Evolutionary conservation across 2,329 filamentous ascomycete species (phyloP).

Genomic region (Colletotrichum siamense): DNA sequence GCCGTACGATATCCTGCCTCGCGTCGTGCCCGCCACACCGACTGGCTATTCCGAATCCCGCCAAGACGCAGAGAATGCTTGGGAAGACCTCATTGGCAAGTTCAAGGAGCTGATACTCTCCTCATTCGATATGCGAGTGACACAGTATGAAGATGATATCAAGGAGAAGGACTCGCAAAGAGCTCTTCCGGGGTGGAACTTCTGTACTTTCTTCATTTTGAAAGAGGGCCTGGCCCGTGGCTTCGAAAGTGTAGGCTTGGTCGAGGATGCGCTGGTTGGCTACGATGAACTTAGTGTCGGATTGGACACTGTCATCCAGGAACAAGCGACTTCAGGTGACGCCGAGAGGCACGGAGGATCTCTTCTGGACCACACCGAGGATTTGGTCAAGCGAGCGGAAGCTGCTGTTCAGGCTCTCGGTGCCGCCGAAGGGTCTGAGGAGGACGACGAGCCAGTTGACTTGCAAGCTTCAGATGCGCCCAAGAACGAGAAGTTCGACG

Average conservation of each 20-base stretch:
- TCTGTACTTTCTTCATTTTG: constrained; percentile 97
- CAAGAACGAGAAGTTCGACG: constrained; percentile 48
- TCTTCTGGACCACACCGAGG: constrained; percentile 75
- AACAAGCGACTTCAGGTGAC: constrained; percentile 66
- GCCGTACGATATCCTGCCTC: constrained; percentile 67
- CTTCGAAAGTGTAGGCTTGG: constrained; percentile 93
- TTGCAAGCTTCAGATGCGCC: constrained; percentile 49
- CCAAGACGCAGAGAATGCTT: constrained; percentile 81
- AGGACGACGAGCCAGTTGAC: constrained; percentile 52
- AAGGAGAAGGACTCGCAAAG: constrained; percentile 91
- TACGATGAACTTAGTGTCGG: constrained; percentile 95
- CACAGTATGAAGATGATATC: constrained; percentile 97
- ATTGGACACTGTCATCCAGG: constrained; percentile 80
- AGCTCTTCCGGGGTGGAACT: constrained; percentile 93
- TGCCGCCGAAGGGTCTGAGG: constrained; percentile 34
- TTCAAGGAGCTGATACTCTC: constrained; percentile 86
- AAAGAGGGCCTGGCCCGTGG: constrained; percentile 94
- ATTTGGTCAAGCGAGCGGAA: constrained; percentile 67
- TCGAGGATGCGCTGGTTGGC: constrained; percentile 92
- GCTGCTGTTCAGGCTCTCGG: constrained; percentile 48
- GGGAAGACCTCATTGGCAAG: constrained; percentile 84
- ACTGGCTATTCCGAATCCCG: constrained; percentile 72
- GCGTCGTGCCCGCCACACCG: constrained; percentile 67
- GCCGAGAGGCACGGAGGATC: constrained; percentile 73
- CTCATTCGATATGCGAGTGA: constrained; percentile 89